These are phyloP conservation scores for Chlamydomonas sphaeroides DNA, from an alignment of 139 green algal species.

Conservation along the genomic window DNA sequence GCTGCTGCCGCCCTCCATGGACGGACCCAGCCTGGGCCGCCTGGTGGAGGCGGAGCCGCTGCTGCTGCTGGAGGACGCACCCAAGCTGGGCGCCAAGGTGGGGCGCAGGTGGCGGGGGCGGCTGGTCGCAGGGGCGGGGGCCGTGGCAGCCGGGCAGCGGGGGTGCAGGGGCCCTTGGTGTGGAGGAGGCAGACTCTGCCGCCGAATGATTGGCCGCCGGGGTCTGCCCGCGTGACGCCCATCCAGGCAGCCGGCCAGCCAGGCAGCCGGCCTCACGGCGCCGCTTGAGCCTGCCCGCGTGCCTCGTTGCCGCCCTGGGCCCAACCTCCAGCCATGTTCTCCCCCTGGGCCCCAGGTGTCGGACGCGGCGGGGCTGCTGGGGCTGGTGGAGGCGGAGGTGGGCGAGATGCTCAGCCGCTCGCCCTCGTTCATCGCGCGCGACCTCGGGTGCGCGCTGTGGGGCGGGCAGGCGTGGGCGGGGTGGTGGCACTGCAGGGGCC, in stretches of 20 bases:
- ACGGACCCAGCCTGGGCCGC: not conserved
- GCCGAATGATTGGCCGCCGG: too few relatives aligned
- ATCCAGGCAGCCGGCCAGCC: too few relatives aligned
- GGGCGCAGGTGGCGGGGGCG: too few relatives aligned
- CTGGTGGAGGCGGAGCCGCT: slow-evolving; percentile 17
- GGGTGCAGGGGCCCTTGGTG: too few relatives aligned
- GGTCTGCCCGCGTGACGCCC: too few relatives aligned
- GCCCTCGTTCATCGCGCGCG: slow-evolving; percentile 21
- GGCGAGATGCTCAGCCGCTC: slow-evolving; percentile 26
- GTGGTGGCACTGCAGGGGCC: not conserved
- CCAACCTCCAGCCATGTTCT: too few relatives aligned
- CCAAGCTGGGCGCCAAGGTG: slow-evolving; percentile 27
- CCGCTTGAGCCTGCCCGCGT: too few relatives aligned
- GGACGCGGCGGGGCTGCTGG: slow-evolving; percentile 21
- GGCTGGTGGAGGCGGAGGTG: slow-evolving; percentile 8
- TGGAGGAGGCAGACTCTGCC: too few relatives aligned
- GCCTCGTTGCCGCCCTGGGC: too few relatives aligned
- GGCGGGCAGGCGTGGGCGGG: not conserved
- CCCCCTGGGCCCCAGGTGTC: not conserved
- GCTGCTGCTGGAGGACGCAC: slow-evolving; percentile 23
- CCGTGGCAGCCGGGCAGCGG: too few relatives aligned
- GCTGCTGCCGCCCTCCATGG: not conserved
- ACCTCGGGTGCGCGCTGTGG: slow-evolving; percentile 1
- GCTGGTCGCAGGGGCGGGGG: too few relatives aligned
- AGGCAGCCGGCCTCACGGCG: too few relatives aligned